Evolutionary conservation across 202 grass and related monocot genomes (phyloP), one percentile per base, ranked within the genome.

Genomic region (Saccharum hybrid): DNA sequence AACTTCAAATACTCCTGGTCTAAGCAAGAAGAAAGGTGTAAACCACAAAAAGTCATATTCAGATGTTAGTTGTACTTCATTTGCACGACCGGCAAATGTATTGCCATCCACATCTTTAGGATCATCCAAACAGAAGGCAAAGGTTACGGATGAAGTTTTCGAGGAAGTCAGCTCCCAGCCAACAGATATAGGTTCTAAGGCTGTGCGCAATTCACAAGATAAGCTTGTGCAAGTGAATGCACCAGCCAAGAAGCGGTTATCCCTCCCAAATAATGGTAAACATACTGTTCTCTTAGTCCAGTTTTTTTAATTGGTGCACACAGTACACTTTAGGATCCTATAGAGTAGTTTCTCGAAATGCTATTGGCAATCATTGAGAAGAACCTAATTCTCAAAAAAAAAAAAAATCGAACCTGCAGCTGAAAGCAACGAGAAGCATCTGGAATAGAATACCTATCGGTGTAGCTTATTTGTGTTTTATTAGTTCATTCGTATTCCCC

Each of bases 241-340:
- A 64, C 65, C 87, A 21, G 87, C 74, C 74, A 92, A 96, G 80
- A 97, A 97, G 69, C 72, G 84, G 56, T 77, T 92, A 33, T 98
- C 96, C 51, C 89, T 94, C n/a, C 87, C 93, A 88, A 90, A 84
- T 84, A 92, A 84, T 40, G 92, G 90, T 93, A 84, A 87, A 34
- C 57, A 76, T 39, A 34, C 8, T 52, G 34, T 36, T 48, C 1
- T 48, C 9, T 34, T 8, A 72, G 66, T 80, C 7, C 56, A 81
- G 0, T 54, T 3, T 63, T 73, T 56, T 74, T 37, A 2, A 8
- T 40, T 59, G 48, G 16, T 38, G 68, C 54, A 64, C 37, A 60
- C 10, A 40, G 1, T 66, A 56, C 2, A 37, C 12, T 48, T 16
- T 81, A 60, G 34, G 38, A 80, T 72, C 33, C 33, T 76, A 28